A percentile compares a stretch with the other conserved stretches of the same genome.
Evolutionary conservation across 345 rosid genomes (phyloP).

Genomic region (Eucalyptus marginata): DNA sequence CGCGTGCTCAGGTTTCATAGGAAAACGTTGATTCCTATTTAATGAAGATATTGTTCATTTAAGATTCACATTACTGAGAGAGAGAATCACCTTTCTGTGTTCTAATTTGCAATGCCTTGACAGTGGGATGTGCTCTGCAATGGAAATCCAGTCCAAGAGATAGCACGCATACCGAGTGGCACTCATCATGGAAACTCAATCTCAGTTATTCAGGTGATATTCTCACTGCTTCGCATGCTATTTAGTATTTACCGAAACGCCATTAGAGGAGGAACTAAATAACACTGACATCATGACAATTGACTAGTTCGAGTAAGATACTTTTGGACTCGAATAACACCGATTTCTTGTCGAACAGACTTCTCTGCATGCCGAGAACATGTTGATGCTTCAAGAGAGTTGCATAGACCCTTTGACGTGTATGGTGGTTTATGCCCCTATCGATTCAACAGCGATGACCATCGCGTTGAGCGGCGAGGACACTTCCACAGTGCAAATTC

Average conservation of each 20-base stretch:
- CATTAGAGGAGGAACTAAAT: not conserved
- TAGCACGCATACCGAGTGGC: conserved; percentile 31
- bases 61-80: not conserved
- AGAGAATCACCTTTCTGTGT: not conserved
- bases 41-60: not conserved
- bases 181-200: conserved; percentile 30
- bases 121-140: conserved; percentile 72
- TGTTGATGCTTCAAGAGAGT: conserved; percentile 54
- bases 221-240: not conserved
- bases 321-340: not conserved
- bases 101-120: not conserved
- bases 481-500: conserved; percentile 22
- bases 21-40: not conserved
- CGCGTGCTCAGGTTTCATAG: conserved; percentile 30
- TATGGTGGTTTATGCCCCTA: conserved; percentile 50
- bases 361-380: not conserved
- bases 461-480: conserved; percentile 19
- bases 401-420: conserved; percentile 34
- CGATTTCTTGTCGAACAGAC: not conserved
- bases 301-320: not conserved
- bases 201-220: conserved; percentile 32
- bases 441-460: conserved; percentile 18
- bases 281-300: not conserved
- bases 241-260: not conserved
- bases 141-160: conserved; percentile 26